phyloP scores from a whole-genome alignment of 1,284 basidiomycete species.

The Xerocomus amazonicus region DNA sequence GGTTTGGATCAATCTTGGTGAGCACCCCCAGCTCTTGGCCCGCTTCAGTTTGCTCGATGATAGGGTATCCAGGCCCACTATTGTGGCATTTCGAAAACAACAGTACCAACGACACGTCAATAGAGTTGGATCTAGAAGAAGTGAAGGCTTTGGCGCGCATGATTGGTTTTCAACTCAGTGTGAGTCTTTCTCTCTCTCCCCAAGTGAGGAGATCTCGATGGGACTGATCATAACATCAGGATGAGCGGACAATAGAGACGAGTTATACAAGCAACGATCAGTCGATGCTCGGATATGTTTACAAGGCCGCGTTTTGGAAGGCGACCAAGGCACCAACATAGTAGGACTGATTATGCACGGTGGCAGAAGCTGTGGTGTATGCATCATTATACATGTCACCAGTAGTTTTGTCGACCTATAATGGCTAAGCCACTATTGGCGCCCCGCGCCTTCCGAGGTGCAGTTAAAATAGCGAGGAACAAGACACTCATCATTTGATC shows the following conservation, averaged over 20 bases:
- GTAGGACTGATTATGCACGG: neutral
- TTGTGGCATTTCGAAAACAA: constrained; percentile 98
- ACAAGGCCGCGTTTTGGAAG: constrained; percentile 82
- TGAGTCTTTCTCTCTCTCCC: constrained; percentile 36
- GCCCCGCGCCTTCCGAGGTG: too few species aligned
- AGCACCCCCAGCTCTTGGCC: neutral
- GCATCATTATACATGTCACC: too few species aligned
- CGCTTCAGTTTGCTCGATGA: neutral
- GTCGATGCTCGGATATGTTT: constrained; percentile 87
- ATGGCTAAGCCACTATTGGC: too few species aligned
- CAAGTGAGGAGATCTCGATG: neutral
- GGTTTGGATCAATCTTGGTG: constrained; percentile 88
- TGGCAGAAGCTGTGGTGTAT: neutral
- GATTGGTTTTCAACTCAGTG: constrained; percentile 83
- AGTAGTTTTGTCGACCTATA: too few species aligned
- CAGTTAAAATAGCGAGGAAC: too few species aligned
- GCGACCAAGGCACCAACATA: constrained; percentile 50
- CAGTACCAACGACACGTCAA: constrained; percentile 70
- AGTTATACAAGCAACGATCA: constrained; percentile 85
- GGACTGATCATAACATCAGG: constrained; percentile 44
- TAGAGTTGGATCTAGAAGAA: constrained; percentile 89
- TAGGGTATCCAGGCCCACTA: constrained; percentile 62
- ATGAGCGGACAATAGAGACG: constrained; percentile 76
- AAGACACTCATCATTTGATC: too few species aligned
- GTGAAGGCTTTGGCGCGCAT: constrained; percentile 71